Conservation (phyloP, 164 flowering plant genomes). For the Vitis riparia region DNA sequence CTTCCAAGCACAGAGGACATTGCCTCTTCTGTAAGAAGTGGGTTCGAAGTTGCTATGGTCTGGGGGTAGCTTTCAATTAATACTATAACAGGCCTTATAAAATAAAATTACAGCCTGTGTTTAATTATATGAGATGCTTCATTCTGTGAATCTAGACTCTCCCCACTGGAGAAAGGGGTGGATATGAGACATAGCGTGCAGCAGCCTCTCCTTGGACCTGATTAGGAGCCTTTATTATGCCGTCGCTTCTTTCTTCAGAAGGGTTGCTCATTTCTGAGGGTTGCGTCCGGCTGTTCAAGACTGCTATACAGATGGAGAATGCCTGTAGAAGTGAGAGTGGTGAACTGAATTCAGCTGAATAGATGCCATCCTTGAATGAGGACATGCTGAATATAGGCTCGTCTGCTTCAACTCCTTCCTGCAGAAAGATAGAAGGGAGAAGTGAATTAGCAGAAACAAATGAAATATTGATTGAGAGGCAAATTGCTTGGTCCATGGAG, state of each 20-base stretch:
- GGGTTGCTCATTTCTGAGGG: slow-evolving; percentile 7
- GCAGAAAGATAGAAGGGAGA: neutral
- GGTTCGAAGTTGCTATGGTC: too few species aligned
- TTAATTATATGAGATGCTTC: neutral
- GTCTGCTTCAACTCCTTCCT: slow-evolving; percentile 31
- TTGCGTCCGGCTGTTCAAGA: slow-evolving; percentile 24
- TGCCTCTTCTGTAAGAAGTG: slow-evolving; percentile 1
- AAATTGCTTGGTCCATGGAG: neutral
- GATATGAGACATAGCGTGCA: slow-evolving; percentile 31
- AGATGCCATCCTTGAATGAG: slow-evolving; percentile 36
- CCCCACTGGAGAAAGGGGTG: slow-evolving; percentile 38
- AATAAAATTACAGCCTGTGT: neutral
- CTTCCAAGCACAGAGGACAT: neutral
- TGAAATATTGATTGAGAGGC: neutral
- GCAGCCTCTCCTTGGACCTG: slow-evolving; percentile 19
- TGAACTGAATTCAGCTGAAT: slow-evolving; percentile 38
- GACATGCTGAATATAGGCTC: slow-evolving; percentile 30
- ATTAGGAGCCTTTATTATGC: slow-evolving; percentile 5
- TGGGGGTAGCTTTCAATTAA: too few species aligned
- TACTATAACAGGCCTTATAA: too few species aligned
- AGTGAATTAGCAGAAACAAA: neutral
- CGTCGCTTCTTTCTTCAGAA: slow-evolving; percentile 20
- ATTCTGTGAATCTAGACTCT: slow-evolving; percentile 24
- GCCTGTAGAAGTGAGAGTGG: slow-evolving; percentile 43
- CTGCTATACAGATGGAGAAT: slow-evolving; percentile 40